Base-by-base conservation (phyloP, 352 stramenopile species). In the Phytophthora constricta region DNA sequence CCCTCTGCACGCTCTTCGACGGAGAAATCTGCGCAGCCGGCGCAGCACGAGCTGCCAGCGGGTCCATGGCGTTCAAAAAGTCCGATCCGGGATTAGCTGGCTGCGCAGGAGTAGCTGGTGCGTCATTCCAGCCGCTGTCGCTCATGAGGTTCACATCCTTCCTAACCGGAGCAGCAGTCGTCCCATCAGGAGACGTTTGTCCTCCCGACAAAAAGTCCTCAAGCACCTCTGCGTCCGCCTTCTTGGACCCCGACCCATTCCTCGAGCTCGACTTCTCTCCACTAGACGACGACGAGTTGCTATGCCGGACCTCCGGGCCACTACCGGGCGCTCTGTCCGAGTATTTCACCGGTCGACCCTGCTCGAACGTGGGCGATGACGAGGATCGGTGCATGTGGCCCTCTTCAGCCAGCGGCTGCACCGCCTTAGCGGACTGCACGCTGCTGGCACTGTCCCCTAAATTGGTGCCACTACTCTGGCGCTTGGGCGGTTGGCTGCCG, bases 191-290 rank as follows among this genome's bases (percentile, higher is more conserved):
- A 17, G 70, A 54, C 28, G 67, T 46, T 31, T 85, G 72, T 10
- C 79, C 70, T 8, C 85, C 84, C 0, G 85, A 92, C 34, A 95
- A 65, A 49, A 95, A 93, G 68, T 93, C 85, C 70, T 93, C 45
- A 90, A 84, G 67, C 80, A 83, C 42, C n/a, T 75, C 51, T 5
- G 66, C 42, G 34, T 68, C 58, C 22, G 74, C 49, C 39, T 52
- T 41, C n/a, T 73, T 77, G 5, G 56, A 75, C 4, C 64, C 62
- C 2, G 76, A 80, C 19, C 64, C 65, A 16, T 70, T 80, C n/a
- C 82, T 62, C 19, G 78, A 78, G 17, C 70, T 52, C 9, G 65
- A 34, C 7, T 70, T 70, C 34, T 65, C 60, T 48, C 54, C 58
- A 55, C 19, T 62, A 17, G 70, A 62, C 8, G 59, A 65, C 22